Conservation (phyloP, 257 asterid species). For the Euphrasia confusa region DNA sequence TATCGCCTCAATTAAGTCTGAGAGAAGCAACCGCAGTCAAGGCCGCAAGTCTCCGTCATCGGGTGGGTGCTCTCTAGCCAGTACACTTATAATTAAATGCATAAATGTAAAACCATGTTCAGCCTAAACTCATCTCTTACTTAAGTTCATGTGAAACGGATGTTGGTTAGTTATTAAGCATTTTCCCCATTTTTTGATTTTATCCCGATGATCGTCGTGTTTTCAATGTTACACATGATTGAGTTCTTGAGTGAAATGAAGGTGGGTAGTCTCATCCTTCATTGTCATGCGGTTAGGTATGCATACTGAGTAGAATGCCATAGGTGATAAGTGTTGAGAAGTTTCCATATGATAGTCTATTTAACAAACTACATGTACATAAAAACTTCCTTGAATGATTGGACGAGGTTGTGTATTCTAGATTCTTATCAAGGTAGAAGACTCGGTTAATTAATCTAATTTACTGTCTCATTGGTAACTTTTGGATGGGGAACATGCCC, state of each 20-base stretch:
- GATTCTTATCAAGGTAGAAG: neutral
- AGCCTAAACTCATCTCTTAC: conserved; percentile 15
- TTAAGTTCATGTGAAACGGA: conserved; percentile 18
- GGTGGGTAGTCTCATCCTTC: conserved; percentile 9
- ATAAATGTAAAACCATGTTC: conserved; percentile 15
- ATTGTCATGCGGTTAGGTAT: conserved; percentile 7
- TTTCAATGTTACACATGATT: conserved; percentile 5
- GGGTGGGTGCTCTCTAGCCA: conserved; percentile 47
- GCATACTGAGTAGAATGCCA: neutral
- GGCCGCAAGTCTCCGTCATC: conserved; percentile 41
- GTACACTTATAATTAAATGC: neutral
- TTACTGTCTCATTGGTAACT: too few relatives aligned
- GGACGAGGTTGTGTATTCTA: neutral
- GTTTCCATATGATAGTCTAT: neutral
- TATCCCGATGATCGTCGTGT: conserved; percentile 9
- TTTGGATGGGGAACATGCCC: too few relatives aligned
- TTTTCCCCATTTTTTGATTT: conserved; percentile 7
- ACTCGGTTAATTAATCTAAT: neutral
- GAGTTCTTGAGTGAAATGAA: neutral
- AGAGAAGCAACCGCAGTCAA: conserved; percentile 46
- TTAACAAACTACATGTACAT: neutral
- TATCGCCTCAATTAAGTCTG: conserved; percentile 77
- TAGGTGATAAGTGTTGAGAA: neutral
- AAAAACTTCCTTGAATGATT: neutral
- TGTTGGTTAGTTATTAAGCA: conserved; percentile 13